Evolutionary conservation across 495 filamentous ascomycete genomes (phyloP).

Genomic region (Trichocladium uniseriatum): DNA sequence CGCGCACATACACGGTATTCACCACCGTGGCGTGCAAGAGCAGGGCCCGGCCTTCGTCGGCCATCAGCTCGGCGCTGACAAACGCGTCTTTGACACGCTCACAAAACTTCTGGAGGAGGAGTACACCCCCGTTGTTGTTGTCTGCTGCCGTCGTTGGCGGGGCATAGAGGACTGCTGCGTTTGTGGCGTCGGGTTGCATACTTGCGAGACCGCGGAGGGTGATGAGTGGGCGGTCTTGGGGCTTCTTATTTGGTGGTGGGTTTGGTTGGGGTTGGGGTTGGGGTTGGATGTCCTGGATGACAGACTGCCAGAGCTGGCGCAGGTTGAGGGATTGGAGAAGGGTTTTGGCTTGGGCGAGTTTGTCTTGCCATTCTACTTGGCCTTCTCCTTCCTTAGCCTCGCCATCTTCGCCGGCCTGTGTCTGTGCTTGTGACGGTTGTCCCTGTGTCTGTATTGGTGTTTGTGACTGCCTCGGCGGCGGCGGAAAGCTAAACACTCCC

Average conservation of each 20-base stretch:
- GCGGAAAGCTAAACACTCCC: slow-evolving; percentile 71
- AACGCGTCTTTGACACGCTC: slow-evolving; percentile 52
- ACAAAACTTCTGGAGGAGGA: slow-evolving; percentile 56
- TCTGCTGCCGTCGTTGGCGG: slow-evolving; percentile 44
- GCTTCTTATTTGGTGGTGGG: background rate
- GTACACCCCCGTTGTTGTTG: too few species aligned
- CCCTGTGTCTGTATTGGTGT: too few species aligned
- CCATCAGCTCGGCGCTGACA: slow-evolving; percentile 51
- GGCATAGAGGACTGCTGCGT: slow-evolving; percentile 38
- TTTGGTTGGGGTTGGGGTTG: background rate
- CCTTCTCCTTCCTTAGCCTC: background rate
- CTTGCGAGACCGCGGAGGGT: slow-evolving; percentile 39
- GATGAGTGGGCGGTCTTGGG: slow-evolving; percentile 22
- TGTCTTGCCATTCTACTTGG: background rate
- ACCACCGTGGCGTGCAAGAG: slow-evolving; percentile 77
- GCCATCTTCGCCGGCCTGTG: background rate
- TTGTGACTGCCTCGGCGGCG: background rate
- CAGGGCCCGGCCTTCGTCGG: slow-evolving; percentile 53
- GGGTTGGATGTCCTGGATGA: slow-evolving; percentile 5
- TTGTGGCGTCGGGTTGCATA: slow-evolving; percentile 35
- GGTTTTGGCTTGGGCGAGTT: slow-evolving; percentile 47
- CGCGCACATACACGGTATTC: slow-evolving; percentile 74
- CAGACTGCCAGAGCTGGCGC: slow-evolving; percentile 34
- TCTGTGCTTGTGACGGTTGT: too few species aligned
- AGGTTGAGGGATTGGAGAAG: slow-evolving; percentile 50